These are phyloP conservation scores for Pinus tabuliformis DNA, from an alignment of 75 land plant genomes.

Conservation along the genomic window DNA sequence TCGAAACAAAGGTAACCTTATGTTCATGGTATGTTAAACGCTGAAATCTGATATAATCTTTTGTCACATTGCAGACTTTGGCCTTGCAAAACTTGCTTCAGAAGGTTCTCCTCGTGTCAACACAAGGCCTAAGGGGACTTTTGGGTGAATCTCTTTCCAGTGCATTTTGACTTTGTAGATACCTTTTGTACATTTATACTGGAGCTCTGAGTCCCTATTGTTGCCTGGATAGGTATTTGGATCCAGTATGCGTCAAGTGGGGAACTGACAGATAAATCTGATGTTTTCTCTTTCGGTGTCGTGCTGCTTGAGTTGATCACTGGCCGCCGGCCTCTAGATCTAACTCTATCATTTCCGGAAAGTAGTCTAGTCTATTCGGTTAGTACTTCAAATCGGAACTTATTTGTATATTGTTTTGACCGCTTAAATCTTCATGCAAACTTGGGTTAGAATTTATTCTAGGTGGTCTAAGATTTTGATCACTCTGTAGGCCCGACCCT, in stretches of 20 bases:
- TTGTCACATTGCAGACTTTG: too few relatives aligned
- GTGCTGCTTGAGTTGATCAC: conserved; percentile 75
- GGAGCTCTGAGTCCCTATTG: neutral
- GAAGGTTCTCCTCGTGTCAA: too few relatives aligned
- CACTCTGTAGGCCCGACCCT: too few relatives aligned
- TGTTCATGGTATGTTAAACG: neutral
- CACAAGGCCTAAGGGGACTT: too few relatives aligned
- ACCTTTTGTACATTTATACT: neutral
- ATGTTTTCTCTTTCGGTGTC: conserved; percentile 92
- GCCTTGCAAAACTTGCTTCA: too few relatives aligned
- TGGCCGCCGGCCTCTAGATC: too few relatives aligned
- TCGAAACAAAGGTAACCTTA: neutral
- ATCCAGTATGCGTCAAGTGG: conserved; percentile 92
- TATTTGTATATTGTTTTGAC: neutral
- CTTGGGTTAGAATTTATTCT: neutral
- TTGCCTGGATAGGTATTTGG: conserved; percentile 54
- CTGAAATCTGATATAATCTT: too few relatives aligned
- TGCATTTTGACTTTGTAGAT: too few relatives aligned
- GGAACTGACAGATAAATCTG: conserved; percentile 81
- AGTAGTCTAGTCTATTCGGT: conserved; percentile 75
- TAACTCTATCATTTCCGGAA: too few relatives aligned
- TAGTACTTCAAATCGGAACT: conserved; percentile 9
- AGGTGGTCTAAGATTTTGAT: too few relatives aligned
- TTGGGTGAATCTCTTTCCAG: too few relatives aligned
- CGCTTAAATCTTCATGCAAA: neutral